Conservation (phyloP, 1,139 yeast genomes). For the Petasospora fabianii region DNA sequence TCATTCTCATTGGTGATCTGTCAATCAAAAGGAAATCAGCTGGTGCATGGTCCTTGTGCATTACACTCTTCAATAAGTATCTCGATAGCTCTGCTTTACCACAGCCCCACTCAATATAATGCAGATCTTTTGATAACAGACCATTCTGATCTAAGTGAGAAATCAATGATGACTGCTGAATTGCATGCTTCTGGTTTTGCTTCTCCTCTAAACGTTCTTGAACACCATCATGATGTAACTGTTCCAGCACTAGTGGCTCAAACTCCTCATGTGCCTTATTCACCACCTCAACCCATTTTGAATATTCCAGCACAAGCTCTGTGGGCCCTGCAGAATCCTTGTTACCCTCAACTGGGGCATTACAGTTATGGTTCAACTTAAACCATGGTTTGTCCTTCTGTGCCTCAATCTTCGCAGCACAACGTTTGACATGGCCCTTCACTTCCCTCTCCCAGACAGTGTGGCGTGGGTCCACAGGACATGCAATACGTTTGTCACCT, state of each 20-base stretch:
- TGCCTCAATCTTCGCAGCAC: constrained; percentile 41
- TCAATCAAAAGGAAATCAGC: constrained; percentile 65
- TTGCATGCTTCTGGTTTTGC: constrained; percentile 67
- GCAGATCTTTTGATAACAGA: constrained; percentile 36
- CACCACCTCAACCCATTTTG: constrained; percentile 35
- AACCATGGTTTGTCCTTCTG: constrained; percentile 38
- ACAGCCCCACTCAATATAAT: constrained; percentile 80
- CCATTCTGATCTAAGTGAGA: constrained; percentile 55
- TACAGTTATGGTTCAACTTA: constrained; percentile 26
- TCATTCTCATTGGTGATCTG: constrained; percentile 74
- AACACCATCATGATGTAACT: constrained; percentile 25
- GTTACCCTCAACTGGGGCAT: constrained; percentile 5
- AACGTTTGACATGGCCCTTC: constrained; percentile 54
- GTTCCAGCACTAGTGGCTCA: constrained; percentile 21
- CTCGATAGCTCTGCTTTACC: constrained; percentile 84
- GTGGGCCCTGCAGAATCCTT: too few relatives aligned
- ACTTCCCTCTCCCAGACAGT: constrained; percentile 63
- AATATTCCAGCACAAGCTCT: constrained; percentile 21
- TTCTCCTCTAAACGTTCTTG: constrained; percentile 32
- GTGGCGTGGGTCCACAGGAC: constrained; percentile 77
- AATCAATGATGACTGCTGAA: constrained; percentile 78
- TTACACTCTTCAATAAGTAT: constrained; percentile 52
- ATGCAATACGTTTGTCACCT: constrained; percentile 52
- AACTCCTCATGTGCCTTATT: constrained; percentile 25
- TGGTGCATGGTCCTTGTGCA: constrained; percentile 22